These are phyloP conservation scores for Diplodia corticola DNA, from an alignment of 2,329 filamentous ascomycete species.

Conservation along the genomic window DNA sequence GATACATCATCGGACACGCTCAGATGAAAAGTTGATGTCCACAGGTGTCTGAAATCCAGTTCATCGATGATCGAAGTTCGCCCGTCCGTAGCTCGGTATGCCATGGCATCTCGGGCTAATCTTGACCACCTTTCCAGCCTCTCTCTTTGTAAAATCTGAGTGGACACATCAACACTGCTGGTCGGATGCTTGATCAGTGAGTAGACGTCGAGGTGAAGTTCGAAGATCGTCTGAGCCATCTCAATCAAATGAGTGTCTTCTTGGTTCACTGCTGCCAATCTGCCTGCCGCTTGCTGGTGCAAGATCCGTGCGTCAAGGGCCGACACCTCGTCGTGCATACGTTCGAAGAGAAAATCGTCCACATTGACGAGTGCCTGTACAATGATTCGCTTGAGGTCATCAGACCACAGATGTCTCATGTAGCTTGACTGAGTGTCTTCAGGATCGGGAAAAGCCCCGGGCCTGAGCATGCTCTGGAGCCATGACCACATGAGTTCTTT, in stretches of 20 bases:
- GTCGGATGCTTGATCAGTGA: slow-evolving; percentile 62
- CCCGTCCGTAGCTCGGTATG: slow-evolving; percentile 34
- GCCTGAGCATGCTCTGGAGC: slow-evolving; percentile 53
- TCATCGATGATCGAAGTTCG: slow-evolving; percentile 36
- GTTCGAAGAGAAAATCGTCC: slow-evolving; percentile 55
- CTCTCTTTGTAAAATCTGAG: slow-evolving; percentile 57
- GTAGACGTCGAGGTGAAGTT: slow-evolving; percentile 67
- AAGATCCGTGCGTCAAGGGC: slow-evolving; percentile 35
- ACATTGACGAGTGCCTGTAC: slow-evolving; percentile 55
- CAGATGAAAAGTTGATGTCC: slow-evolving; percentile 64
- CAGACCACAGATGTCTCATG: slow-evolving; percentile 55
- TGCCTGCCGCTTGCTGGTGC: slow-evolving; percentile 25
- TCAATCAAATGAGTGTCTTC: slow-evolving; percentile 47
- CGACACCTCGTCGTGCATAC: slow-evolving; percentile 39
- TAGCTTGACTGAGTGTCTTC: slow-evolving; percentile 49
- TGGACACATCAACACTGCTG: slow-evolving; percentile 55
- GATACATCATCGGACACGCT: slow-evolving; percentile 57
- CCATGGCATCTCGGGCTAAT: slow-evolving; percentile 57
- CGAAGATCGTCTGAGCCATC: slow-evolving; percentile 62
- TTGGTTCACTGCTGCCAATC: slow-evolving; percentile 29
- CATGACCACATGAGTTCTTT: slow-evolving; percentile 57
- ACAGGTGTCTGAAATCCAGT: slow-evolving; percentile 62
- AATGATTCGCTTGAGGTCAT: slow-evolving; percentile 56
- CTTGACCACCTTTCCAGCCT: slow-evolving; percentile 62
- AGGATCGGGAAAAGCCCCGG: slow-evolving; percentile 33